phyloP scores from a whole-genome alignment of 2,329 filamentous ascomycete species.

The Tolypocladium pustulatum region DNA sequence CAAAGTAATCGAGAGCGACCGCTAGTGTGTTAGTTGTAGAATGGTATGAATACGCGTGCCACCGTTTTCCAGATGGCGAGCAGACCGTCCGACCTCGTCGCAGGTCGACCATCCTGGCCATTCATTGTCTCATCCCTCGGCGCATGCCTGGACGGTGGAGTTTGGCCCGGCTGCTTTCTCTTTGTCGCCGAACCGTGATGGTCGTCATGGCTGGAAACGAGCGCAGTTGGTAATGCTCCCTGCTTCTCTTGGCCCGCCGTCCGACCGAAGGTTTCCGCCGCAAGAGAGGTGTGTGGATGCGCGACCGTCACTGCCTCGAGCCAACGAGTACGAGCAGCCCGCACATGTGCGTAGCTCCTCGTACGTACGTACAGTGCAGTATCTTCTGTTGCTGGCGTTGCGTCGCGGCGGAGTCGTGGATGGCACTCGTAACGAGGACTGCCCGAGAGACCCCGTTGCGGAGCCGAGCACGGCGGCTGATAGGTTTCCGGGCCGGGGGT shows the following conservation, averaged over 20 bases:
- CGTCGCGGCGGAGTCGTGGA: background rate
- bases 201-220: background rate
- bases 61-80: background rate
- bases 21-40: too few relatives aligned
- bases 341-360: background rate
- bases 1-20: background rate
- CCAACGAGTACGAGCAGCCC: background rate
- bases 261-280: background rate
- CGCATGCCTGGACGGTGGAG: too few relatives aligned
- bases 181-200: background rate
- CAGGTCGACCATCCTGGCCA: background rate
- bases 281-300: background rate
- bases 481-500: conserved; percentile 14
- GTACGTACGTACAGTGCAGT: background rate
- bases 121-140: background rate
- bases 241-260: background rate
- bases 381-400: background rate
- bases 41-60: background rate
- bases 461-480: conserved; percentile 16
- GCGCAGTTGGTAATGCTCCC: background rate
- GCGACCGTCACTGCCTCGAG: background rate
- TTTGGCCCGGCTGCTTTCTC: background rate
- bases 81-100: background rate
- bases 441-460: conserved; percentile 6
- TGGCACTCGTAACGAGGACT: background rate